Percentiles rank a stretch among this genome's conserved stretches.
These are phyloP conservation scores for Choiromyces venosus DNA, from an alignment of 495 filamentous ascomycete species.

Conservation along the genomic window DNA sequence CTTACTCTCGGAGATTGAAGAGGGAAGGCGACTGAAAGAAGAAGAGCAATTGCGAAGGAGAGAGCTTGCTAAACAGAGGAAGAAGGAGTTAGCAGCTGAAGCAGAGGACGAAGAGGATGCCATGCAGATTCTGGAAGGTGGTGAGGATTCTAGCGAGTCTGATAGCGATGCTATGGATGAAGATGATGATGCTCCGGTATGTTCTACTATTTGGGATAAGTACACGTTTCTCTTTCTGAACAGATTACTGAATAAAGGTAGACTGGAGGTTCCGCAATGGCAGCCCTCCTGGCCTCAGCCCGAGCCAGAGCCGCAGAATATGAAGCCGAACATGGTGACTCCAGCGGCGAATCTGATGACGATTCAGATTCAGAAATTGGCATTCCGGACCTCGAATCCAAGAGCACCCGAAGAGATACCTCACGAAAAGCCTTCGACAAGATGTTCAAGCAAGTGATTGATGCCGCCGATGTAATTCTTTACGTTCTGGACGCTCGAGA, in stretches of 20 bases:
- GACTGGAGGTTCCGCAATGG: conserved; percentile 77
- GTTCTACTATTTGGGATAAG: background rate
- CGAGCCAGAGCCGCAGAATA: conserved; percentile 78
- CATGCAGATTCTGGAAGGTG: conserved; percentile 44
- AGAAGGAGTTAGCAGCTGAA: conserved; percentile 41
- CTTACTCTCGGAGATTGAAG: conserved; percentile 88
- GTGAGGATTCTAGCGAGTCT: conserved; percentile 48
- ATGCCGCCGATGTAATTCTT: conserved; percentile 80
- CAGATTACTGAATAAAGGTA: conserved; percentile 46
- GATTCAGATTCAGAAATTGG: conserved; percentile 56
- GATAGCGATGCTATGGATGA: conserved; percentile 50
- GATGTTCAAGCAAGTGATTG: conserved; percentile 91
- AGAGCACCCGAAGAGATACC: conserved; percentile 54
- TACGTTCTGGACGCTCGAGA: conserved; percentile 94
- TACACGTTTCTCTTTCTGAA: background rate
- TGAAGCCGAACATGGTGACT: conserved; percentile 48
- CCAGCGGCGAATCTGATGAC: conserved; percentile 50
- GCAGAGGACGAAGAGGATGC: conserved; percentile 47
- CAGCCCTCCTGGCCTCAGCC: conserved; percentile 86
- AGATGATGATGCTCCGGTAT: conserved; percentile 45
- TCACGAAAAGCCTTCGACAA: conserved; percentile 88
- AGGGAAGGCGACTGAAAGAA: conserved; percentile 67
- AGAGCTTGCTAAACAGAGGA: conserved; percentile 65
- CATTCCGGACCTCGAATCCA: conserved; percentile 47
- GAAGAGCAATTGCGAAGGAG: conserved; percentile 67